Percentiles rank a stretch among this genome's conserved stretches.
Conservation (phyloP, 2,329 filamentous ascomycete genomes). For the Chaetothyriales sp. region DNA sequence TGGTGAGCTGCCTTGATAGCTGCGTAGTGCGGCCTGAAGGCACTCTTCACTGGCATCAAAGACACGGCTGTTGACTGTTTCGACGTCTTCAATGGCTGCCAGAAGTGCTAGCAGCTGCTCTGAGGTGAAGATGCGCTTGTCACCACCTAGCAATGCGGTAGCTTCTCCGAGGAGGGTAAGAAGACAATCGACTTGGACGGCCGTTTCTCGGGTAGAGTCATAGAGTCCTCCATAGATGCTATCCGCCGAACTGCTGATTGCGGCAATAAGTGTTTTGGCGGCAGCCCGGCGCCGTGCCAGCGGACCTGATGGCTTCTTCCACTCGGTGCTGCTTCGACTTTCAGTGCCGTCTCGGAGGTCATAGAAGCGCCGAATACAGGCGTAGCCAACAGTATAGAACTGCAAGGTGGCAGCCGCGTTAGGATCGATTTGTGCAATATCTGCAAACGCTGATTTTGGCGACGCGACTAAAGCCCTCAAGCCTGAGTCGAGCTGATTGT, state of each 20-base stretch:
- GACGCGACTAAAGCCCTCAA: slow-evolving; percentile 55
- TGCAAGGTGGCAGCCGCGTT: slow-evolving; percentile 73
- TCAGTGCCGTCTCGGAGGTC: slow-evolving; percentile 59
- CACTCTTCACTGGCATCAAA: slow-evolving; percentile 64
- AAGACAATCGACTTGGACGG: slow-evolving; percentile 77
- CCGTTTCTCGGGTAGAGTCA: slow-evolving; percentile 62
- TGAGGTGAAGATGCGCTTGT: slow-evolving; percentile 44
- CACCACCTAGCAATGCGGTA: slow-evolving; percentile 52
- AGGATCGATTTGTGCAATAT: slow-evolving; percentile 57
- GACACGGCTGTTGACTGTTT: slow-evolving; percentile 59
- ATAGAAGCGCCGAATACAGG: slow-evolving; percentile 79
- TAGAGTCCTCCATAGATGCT: slow-evolving; percentile 84
- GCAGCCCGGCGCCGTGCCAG: slow-evolving; percentile 51
- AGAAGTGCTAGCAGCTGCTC: slow-evolving; percentile 61
- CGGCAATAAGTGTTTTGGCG: slow-evolving; percentile 59
- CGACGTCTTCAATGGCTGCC: slow-evolving; percentile 62
- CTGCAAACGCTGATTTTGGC: slow-evolving; percentile 55
- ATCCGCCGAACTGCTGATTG: slow-evolving; percentile 73
- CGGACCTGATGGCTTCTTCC: slow-evolving; percentile 25
- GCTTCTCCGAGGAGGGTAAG: slow-evolving; percentile 72
- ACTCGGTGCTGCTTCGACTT: slow-evolving; percentile 7
- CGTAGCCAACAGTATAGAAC: slow-evolving; percentile 78
- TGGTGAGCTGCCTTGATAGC: slow-evolving; percentile 44
- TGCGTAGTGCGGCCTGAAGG: slow-evolving; percentile 58
- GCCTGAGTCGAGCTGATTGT: slow-evolving; percentile 55